These are phyloP conservation scores for Tolypocladium amazonense DNA, from an alignment of 2,329 filamentous ascomycete species.

Conservation along the genomic window DNA sequence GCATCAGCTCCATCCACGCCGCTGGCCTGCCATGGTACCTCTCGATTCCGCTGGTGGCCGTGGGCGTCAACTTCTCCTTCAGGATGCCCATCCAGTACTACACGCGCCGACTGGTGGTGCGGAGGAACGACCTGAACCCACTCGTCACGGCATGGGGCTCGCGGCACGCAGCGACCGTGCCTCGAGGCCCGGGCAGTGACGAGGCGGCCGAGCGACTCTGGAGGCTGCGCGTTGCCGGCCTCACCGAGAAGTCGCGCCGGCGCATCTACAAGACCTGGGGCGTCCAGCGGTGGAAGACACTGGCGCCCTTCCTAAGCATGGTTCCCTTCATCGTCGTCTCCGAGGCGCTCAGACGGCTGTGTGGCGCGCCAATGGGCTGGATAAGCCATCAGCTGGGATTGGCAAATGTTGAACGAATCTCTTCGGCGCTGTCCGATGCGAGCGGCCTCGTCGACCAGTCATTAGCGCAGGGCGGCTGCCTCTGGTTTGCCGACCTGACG, in stretches of 20 bases:
- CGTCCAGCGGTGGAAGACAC: constrained; percentile 36
- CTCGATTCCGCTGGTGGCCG: constrained; percentile 40
- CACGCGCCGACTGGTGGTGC: constrained; percentile 18
- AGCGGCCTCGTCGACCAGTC: constrained; percentile 22
- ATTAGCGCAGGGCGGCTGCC: constrained; percentile 36
- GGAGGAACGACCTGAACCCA: constrained; percentile 17
- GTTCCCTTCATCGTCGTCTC: constrained; percentile 40
- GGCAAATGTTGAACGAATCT: constrained; percentile 8
- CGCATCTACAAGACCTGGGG: constrained; percentile 28
- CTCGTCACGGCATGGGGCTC: constrained; percentile 20
- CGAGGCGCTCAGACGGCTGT: constrained; percentile 38
- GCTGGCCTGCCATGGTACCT: constrained; percentile 42
- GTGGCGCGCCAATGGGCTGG: constrained; percentile 19
- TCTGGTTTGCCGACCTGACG: constrained; percentile 47
- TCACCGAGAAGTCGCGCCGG: constrained; percentile 16
- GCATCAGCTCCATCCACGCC: constrained; percentile 32
- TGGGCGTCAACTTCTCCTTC: constrained; percentile 32
- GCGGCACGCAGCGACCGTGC: constrained; percentile 10
- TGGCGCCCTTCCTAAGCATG: constrained; percentile 26
- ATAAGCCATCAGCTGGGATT: constrained; percentile 20
- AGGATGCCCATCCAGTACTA: constrained; percentile 37
- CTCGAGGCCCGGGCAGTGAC: constrained; percentile 2
- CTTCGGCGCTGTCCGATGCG: constrained; percentile 13
- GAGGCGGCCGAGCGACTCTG: constrained; percentile 8
- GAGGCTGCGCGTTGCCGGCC: constrained; percentile 12